Conservation (phyloP, 2,329 filamentous ascomycete genomes). For the Colletotrichum lentis region DNA sequence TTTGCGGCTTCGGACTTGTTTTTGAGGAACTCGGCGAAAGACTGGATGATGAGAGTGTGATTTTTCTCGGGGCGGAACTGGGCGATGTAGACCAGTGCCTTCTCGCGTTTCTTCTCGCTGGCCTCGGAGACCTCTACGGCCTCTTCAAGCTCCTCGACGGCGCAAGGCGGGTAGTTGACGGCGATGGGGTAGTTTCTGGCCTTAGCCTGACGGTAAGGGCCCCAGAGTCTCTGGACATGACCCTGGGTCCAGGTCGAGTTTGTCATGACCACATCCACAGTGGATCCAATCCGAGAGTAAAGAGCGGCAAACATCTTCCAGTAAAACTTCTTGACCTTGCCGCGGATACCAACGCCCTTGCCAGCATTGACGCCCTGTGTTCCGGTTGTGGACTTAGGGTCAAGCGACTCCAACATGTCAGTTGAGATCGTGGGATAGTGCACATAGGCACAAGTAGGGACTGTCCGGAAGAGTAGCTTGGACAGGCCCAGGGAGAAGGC, state of each 20-base stretch:
- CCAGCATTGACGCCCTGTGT: conserved; percentile 83
- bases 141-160: conserved; percentile 82
- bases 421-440: conserved; percentile 99
- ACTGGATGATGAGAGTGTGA: conserved; percentile 83
- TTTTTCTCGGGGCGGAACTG: conserved; percentile 99
- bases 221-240: conserved; percentile 85
- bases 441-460: conserved; percentile 92
- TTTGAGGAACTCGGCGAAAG: conserved; percentile 81
- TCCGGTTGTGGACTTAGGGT: conserved; percentile 66
- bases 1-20: conserved; percentile 59
- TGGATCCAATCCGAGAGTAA: conserved; percentile 83
- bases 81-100: conserved; percentile 87
- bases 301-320: conserved; percentile 85
- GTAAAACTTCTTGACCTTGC: conserved; percentile 78
- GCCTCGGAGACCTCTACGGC: conserved; percentile 75
- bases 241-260: conserved; percentile 94
- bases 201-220: conserved; percentile 59
- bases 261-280: conserved; percentile 94
- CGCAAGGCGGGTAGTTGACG: conserved; percentile 90
- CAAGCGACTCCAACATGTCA: conserved; percentile 90
- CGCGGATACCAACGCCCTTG: conserved; percentile 75
- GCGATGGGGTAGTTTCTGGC: conserved; percentile 64
- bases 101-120: conserved; percentile 74
- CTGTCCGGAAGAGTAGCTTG: conserved; percentile 79
- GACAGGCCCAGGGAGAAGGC: conserved; percentile 86